These are phyloP conservation scores for Sporothrix schenckii DNA, from an alignment of 2,329 filamentous ascomycete species.

Conservation along the genomic window DNA sequence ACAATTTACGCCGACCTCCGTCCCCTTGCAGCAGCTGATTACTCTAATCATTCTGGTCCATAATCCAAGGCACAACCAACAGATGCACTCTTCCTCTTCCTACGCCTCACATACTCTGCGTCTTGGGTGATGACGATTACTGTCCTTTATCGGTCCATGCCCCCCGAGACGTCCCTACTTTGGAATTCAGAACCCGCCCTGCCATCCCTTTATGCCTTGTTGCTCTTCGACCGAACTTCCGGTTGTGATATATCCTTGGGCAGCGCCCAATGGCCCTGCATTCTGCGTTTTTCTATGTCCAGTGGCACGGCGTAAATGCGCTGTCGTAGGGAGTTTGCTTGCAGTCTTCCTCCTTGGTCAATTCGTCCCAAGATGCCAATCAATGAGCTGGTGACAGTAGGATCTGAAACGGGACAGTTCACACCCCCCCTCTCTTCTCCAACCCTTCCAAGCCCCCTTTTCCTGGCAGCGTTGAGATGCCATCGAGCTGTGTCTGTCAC, in stretches of 20 bases:
- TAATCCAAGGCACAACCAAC: too few species aligned
- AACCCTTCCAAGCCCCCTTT: conserved; percentile 4
- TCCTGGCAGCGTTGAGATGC: not conserved
- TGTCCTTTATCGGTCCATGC: conserved; percentile 7
- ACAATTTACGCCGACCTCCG: not conserved
- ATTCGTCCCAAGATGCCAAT: conserved; percentile 29
- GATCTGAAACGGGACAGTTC: conserved; percentile 27
- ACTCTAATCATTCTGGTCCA: too few species aligned
- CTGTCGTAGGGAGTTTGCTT: not conserved
- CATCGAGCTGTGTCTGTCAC: conserved; percentile 1
- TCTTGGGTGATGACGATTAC: too few species aligned
- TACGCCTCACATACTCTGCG: not conserved
- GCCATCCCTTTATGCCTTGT: conserved; percentile 17
- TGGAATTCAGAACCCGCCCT: not conserved
- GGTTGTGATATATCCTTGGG: not conserved
- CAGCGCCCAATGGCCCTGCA: conserved; percentile 1
- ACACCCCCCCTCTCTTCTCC: conserved; percentile 6
- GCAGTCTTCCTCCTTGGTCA: not conserved
- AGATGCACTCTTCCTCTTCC: not conserved
- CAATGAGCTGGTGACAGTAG: conserved; percentile 1
- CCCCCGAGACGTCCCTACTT: not conserved
- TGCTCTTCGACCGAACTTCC: not conserved
- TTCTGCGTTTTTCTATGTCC: not conserved
- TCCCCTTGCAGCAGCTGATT: not conserved
- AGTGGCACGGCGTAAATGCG: not conserved